Evolutionary conservation across 2,329 filamentous ascomycete genomes (phyloP), one percentile per base, ranked within the genome.

Genomic region (Cytospora schulzeri): DNA sequence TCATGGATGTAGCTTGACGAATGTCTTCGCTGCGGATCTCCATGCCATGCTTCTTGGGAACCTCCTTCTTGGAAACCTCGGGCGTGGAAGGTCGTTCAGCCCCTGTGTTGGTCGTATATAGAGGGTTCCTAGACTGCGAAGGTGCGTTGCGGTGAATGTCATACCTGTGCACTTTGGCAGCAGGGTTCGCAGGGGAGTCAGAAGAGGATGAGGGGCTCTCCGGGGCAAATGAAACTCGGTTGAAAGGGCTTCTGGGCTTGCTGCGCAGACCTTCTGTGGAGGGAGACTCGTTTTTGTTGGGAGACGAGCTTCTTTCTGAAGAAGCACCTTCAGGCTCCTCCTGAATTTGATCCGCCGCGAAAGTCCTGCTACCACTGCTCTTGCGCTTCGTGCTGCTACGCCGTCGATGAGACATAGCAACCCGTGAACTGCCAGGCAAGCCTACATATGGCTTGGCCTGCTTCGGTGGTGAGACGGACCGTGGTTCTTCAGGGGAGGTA

Each of bases 21-120:
- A 98, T 95, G 66, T 98, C 94, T 58, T 97, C 90, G 71, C 91
- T 81, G 70, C 93, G 87, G 68, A 97, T 87, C 76, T 97, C 93
- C 68, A 92, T 83, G 24, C 91, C 92, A 72, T 95, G 88, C 77
- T 91, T 93, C 68, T 82, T 89, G 53, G 84, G 85, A 48, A 83
- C 78, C 8, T 80, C 77, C 24, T 82, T 68, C 66, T 71, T 62
- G 12, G 74, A 69, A 29, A 75, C 69, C 60, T 75, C 70, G 64
- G 61, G 73, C 3, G 78, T 75, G n/a, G 45, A 22, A 15, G 53
- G 60, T 50, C 60, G 56, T 28, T 62, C 52, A 51, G 52, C 38
- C 4, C 80, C 73, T 22, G 78, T 72, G 70, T 95, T 97, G 61
- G 83, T 86, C 3, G 85, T 92, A 77, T 97, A 97, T 22, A 82